phyloP scores from a whole-genome alignment of 2,329 filamentous ascomycete genomes.

The Trichophyton rubrum region DNA sequence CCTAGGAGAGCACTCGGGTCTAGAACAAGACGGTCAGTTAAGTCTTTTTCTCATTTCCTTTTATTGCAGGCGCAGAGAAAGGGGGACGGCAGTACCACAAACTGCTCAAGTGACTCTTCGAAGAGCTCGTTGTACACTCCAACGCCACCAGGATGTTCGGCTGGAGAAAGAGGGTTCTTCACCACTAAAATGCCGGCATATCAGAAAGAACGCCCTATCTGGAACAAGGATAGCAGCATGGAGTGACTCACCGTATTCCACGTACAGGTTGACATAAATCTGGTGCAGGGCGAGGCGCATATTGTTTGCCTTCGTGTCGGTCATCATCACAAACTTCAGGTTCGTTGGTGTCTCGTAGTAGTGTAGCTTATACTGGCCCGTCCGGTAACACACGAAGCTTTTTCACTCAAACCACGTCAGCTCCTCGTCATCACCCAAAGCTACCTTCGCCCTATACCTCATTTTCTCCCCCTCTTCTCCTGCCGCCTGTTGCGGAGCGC shows the following conservation, averaged over 20 bases:
- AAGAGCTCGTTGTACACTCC: slow-evolving; percentile 55
- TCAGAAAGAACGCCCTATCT: neutral
- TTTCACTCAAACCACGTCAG: neutral
- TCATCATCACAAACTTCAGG: slow-evolving; percentile 93
- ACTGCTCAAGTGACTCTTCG: slow-evolving; percentile 44
- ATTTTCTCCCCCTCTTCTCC: neutral
- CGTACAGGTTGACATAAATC: slow-evolving; percentile 96
- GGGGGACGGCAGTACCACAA: slow-evolving; percentile 29
- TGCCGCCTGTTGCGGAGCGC: neutral
- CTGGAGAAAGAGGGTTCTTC: slow-evolving; percentile 51
- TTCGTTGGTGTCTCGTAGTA: slow-evolving; percentile 97
- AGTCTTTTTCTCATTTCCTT: no score
- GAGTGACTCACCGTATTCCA: slow-evolving; percentile 62
- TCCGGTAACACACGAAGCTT: slow-evolving; percentile 87
- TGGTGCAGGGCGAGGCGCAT: slow-evolving; percentile 92
- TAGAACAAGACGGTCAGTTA: neutral
- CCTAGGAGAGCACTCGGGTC: slow-evolving; percentile 11
- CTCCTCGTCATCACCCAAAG: neutral
- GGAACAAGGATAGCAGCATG: neutral
- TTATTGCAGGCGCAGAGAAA: neutral
- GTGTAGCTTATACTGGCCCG: slow-evolving; percentile 91
- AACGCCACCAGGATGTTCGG: slow-evolving; percentile 48
- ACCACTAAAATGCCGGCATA: slow-evolving; percentile 35
- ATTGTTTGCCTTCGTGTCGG: slow-evolving; percentile 75
- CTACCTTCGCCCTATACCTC: neutral